A percentile compares a stretch with the other conserved stretches of the same genome.
Conservation (phyloP, 2,329 filamentous ascomycete genomes). For the Talaromyces sp. region DNA sequence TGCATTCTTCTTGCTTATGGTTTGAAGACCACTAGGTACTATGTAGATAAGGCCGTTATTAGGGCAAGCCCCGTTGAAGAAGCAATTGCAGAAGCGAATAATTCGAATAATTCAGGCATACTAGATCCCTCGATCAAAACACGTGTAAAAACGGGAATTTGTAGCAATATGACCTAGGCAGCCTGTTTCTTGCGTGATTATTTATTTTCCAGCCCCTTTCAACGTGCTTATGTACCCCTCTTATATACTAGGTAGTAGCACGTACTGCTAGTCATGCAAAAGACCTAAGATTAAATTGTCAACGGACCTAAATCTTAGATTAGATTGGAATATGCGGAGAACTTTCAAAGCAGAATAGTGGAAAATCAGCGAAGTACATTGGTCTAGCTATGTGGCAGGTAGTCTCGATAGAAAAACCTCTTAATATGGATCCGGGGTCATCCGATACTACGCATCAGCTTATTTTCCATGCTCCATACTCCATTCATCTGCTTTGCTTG, state of each 20-base stretch:
- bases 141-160: not conserved
- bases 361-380: not conserved
- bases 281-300: not conserved
- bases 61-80: no score
- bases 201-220: not conserved
- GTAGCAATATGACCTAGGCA: not conserved
- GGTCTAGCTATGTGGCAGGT: not conserved
- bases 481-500: not conserved
- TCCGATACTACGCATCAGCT: not conserved
- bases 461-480: not conserved
- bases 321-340: not conserved
- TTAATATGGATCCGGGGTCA: constrained; percentile 1
- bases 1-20: no score
- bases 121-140: not conserved
- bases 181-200: not conserved
- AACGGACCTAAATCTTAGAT: not conserved
- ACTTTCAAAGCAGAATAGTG: not conserved
- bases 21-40: no score
- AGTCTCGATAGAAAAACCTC: not conserved
- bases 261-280: not conserved
- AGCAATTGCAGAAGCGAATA: no score
- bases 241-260: not conserved
- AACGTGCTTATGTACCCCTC: not conserved
- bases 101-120: no score
- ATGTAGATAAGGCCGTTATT: no score